Percentiles rank a stretch among this genome's conserved stretches.
Evolutionary conservation across 768 basidiomycete genomes (phyloP).

Genomic region (Termitomyces sp.): DNA sequence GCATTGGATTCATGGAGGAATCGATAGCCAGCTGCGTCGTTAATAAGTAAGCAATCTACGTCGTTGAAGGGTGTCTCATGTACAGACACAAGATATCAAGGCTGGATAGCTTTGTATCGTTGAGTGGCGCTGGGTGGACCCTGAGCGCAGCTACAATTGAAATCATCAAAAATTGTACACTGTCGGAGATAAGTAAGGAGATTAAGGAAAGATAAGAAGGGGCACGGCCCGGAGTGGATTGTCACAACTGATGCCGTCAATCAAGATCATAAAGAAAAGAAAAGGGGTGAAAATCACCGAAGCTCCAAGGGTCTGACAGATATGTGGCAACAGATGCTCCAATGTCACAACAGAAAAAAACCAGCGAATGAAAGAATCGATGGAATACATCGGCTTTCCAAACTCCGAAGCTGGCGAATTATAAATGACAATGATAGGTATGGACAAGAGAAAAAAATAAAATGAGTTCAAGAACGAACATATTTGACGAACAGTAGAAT

Average conservation of each 20-base stretch:
- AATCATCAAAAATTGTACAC: not conserved
- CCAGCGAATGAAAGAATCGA: too few relatives aligned
- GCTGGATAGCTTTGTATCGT: too few relatives aligned
- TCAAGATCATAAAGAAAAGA: too few relatives aligned
- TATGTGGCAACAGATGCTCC: not conserved
- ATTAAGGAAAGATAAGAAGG: too few relatives aligned
- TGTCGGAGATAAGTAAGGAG: not conserved
- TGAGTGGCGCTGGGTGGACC: too few relatives aligned
- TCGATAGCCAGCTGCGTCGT: not conserved
- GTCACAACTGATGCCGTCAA: too few relatives aligned
- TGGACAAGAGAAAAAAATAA: not conserved
- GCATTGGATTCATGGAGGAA: not conserved
- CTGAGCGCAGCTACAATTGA: not conserved
- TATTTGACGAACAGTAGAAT: too few relatives aligned
- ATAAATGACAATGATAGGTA: too few relatives aligned
- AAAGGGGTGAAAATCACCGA: not conserved
- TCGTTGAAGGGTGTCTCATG: not conserved
- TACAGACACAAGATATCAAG: too few relatives aligned
- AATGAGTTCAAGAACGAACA: not conserved
- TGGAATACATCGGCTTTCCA: not conserved
- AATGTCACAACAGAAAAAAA: too few relatives aligned
- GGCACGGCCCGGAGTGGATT: too few relatives aligned
- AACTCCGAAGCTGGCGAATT: not conserved
- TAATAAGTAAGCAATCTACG: too few relatives aligned
- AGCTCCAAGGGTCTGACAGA: not conserved